Evolutionary conservation across 495 filamentous ascomycete species (phyloP).

Genomic region (Penicillium cinerascens): DNA sequence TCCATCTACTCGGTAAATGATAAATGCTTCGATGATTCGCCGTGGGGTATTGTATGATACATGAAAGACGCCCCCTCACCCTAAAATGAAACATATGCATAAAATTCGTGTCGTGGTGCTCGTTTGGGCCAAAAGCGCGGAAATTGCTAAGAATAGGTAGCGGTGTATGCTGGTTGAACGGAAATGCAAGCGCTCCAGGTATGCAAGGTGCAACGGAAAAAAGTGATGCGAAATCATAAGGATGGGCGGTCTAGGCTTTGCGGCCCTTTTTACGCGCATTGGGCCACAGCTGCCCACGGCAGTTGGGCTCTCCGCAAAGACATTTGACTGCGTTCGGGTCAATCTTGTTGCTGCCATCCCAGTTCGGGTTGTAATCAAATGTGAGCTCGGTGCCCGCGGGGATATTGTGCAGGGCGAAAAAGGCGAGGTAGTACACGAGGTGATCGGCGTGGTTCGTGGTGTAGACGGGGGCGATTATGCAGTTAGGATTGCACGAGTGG

Average conservation of each 20-base stretch:
- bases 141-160: not conserved
- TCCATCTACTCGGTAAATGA: not conserved
- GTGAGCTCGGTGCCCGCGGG: slow-evolving; percentile 69
- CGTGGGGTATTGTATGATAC: not conserved
- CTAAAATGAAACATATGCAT: not conserved
- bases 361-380: slow-evolving; percentile 72
- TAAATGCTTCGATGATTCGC: not conserved
- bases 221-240: too few species aligned
- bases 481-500: slow-evolving; percentile 68
- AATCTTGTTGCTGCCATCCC: slow-evolving; percentile 50
- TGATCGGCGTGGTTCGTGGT: slow-evolving; percentile 66
- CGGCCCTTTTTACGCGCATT: slow-evolving; percentile 34
- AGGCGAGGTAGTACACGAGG: slow-evolving; percentile 77
- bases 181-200: not conserved
- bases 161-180: too few species aligned
- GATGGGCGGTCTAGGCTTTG: not conserved
- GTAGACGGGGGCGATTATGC: slow-evolving; percentile 78
- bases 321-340: slow-evolving; percentile 58
- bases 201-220: not conserved
- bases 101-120: not conserved
- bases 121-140: not conserved
- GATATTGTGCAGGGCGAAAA: slow-evolving; percentile 76
- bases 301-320: slow-evolving; percentile 63
- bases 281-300: slow-evolving; percentile 65
- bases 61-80: not conserved